Conservation (phyloP, 768 basidiomycete genomes). For the Lanmaoa pseudosensibilis region DNA sequence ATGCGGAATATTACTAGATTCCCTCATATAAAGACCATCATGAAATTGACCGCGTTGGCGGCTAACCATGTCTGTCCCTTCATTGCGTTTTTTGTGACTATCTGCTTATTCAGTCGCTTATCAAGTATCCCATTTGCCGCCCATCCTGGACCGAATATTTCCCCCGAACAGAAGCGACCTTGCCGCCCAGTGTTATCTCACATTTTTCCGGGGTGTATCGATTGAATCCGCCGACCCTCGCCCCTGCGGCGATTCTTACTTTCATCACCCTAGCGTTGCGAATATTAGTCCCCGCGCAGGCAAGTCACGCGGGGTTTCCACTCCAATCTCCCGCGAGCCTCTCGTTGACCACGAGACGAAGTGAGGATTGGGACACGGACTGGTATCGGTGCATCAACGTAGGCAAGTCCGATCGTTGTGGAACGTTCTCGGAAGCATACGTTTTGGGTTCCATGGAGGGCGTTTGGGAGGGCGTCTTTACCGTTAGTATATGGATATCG, state of each 20-base stretch:
- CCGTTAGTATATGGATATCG: slow-evolving; percentile 44
- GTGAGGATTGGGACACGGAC: slow-evolving; percentile 67
- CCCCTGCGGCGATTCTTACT: slow-evolving; percentile 69
- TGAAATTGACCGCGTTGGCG: slow-evolving; percentile 65
- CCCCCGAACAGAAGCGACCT: slow-evolving; percentile 30
- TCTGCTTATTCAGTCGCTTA: slow-evolving; percentile 7
- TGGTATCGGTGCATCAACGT: slow-evolving; percentile 58
- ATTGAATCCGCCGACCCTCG: slow-evolving; percentile 59
- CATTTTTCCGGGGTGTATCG: slow-evolving; percentile 48
- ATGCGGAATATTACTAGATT: slow-evolving; percentile 38
- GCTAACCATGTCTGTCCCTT: slow-evolving; percentile 54
- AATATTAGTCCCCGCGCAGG: slow-evolving; percentile 8
- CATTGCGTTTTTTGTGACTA: slow-evolving; percentile 11
- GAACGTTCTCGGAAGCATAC: slow-evolving; percentile 47
- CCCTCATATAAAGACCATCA: slow-evolving; percentile 47
- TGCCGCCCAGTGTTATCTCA: slow-evolving; percentile 25
- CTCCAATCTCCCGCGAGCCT: slow-evolving; percentile 17
- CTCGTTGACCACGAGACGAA: slow-evolving; percentile 23
- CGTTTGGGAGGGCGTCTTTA: slow-evolving; percentile 79
- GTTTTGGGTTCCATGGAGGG: slow-evolving; percentile 71
- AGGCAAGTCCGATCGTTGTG: slow-evolving; percentile 32
- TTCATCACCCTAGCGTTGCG: slow-evolving; percentile 55
- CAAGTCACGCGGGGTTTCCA: not conserved
- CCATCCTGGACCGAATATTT: slow-evolving; percentile 60
- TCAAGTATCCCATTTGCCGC: slow-evolving; percentile 60